Base-by-base conservation (phyloP, 805 yeast genomes). In the Ogataea wickerhamii region DNA sequence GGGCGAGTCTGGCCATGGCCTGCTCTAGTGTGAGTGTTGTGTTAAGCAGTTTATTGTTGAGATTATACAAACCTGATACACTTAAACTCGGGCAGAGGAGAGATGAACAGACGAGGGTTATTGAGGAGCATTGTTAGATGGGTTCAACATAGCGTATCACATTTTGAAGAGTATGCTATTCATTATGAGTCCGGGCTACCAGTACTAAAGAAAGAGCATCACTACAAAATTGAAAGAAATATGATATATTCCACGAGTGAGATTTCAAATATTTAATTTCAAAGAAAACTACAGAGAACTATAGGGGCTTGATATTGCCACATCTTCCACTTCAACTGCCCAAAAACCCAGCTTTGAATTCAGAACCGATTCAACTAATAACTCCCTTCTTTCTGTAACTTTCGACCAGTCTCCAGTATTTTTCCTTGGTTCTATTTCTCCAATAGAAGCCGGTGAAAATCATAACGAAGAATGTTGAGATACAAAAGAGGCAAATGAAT, bases 1-100 rank as follows among this genome's bases (percentile, higher is more conserved):
- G 82, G 82, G 80, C 82, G 3, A 73, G 80, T 64, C 77, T 78
- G 7, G 82, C 82, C 0, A 78, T 78, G 82, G 82, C 82, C 0
- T 63, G 69, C 11, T 72, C 79, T 16, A 74, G 80, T 11, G 64
- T 78, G 13, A 73, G 79, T 50, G 83, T 78, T 28, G 74, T 78
- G 1, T 54, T 70, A 38, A 76, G 82, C 49, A 75, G 81, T 53
- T 65, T 45, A 34, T 37, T 77, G 44, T 59, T 78, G 49, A 67
- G 63, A 41, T 60, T 73, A 22, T 76, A 71, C 55, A 64, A 51
- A 39, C 78, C 78, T 54, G 10, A 27, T 10, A 17, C 10, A 8
- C 18, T 26, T 11, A 13, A 26, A 8, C 12, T 22, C 7, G 29
- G 8, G 7, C 17, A 26, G n/a, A 14, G 7, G 29, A 26, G 17